Conservation (phyloP, 164 flowering plant species). For the Aristolochia fimbriata region DNA sequence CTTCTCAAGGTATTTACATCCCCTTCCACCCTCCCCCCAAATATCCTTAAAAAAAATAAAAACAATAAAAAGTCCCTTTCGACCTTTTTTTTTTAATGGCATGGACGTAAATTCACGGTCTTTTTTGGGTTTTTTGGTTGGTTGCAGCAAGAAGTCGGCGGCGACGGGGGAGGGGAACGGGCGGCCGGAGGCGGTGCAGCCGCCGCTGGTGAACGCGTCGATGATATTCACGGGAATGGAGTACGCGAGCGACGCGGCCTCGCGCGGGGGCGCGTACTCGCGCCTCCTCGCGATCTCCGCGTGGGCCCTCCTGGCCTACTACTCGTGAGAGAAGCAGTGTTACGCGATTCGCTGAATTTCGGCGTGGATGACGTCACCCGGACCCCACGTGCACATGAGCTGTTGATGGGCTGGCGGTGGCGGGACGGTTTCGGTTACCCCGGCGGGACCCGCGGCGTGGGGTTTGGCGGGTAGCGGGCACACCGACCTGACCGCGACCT, state of each 20-base stretch:
- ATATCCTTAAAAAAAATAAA: too few species aligned
- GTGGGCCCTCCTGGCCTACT: neutral
- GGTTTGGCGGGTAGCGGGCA: too few species aligned
- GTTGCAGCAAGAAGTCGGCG: conserved; percentile 58
- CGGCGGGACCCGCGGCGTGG: too few species aligned
- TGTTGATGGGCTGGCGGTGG: too few species aligned
- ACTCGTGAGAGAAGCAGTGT: too few species aligned
- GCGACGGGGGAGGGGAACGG: conserved; percentile 23
- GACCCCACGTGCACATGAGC: too few species aligned
- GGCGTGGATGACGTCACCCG: too few species aligned
- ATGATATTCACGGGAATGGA: neutral
- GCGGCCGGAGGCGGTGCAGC: conserved; percentile 3
- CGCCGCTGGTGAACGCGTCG: conserved; percentile 6
- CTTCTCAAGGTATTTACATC: conserved; percentile 43
- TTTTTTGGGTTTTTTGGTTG: neutral
- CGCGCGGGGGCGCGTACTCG: neutral
- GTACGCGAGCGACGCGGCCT: neutral
- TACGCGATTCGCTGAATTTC: too few species aligned
- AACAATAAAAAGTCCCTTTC: too few species aligned
- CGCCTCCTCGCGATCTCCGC: neutral
- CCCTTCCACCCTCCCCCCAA: neutral
- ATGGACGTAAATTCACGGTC: neutral
- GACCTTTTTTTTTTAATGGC: too few species aligned
- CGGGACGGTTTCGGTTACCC: too few species aligned
- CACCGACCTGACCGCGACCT: too few species aligned